Evolutionary conservation across 2,329 filamentous ascomycete species (phyloP).

Genomic region (Colletotrichum gigasporum): DNA sequence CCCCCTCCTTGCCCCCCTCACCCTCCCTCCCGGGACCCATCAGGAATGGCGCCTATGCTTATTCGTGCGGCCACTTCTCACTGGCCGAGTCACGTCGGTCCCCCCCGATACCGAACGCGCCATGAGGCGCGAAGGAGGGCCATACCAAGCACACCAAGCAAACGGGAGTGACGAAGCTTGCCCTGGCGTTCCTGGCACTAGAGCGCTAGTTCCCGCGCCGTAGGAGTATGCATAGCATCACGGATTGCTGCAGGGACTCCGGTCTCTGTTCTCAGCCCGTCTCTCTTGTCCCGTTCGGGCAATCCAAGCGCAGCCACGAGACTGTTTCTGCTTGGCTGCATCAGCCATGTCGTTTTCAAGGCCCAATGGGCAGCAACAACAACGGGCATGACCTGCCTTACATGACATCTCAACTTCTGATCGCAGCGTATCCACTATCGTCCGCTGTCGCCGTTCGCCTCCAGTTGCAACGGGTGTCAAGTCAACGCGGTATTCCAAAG

Average conservation of each 20-base stretch:
- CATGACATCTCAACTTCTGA: constrained; percentile 24
- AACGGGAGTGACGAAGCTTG: constrained; percentile 19
- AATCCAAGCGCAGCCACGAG: not conserved
- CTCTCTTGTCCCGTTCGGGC: not conserved
- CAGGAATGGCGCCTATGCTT: constrained; percentile 6
- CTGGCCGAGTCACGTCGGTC: constrained; percentile 9
- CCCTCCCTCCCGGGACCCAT: not conserved
- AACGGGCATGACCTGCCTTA: not conserved
- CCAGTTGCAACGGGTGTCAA: constrained; percentile 12
- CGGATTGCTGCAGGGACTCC: constrained; percentile 21
- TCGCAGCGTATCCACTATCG: constrained; percentile 11
- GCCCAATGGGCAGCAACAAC: not conserved
- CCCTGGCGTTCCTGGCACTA: constrained; percentile 29
- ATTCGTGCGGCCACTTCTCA: not conserved
- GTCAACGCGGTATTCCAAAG: not conserved
- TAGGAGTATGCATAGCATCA: constrained; percentile 4
- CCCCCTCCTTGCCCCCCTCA: not conserved
- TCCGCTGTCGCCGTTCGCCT: constrained; percentile 5
- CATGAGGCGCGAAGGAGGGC: not conserved
- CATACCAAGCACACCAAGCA: constrained; percentile 1
- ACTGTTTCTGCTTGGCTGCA: no score
- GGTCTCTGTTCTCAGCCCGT: not conserved
- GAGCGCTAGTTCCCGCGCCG: constrained; percentile 20
- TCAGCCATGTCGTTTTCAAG: no score
- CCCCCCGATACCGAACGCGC: no score